Evolutionary conservation across 75 land plant species (phyloP).

Genomic region (Picea glauca): DNA sequence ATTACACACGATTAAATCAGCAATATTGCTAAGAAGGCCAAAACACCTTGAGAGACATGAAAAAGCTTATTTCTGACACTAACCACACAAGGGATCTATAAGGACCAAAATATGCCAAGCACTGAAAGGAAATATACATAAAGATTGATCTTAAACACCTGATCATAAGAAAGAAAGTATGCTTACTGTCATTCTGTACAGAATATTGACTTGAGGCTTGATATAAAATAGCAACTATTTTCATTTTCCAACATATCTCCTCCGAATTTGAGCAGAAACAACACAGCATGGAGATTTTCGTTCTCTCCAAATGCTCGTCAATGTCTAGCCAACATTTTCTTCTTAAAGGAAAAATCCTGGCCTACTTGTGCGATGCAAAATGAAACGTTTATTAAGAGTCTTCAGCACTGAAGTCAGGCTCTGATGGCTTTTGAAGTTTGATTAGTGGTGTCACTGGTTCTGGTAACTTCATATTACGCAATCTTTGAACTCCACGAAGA

Average conservation of each 20-base stretch:
- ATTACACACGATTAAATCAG: background rate
- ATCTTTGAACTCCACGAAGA: conserved; percentile 38
- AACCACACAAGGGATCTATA: background rate
- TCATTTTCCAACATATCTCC: background rate
- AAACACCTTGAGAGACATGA: background rate
- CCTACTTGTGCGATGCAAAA: background rate
- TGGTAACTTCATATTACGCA: conserved; percentile 10
- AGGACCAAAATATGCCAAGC: background rate
- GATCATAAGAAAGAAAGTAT: background rate
- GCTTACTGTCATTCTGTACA: background rate
- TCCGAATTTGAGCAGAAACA: background rate
- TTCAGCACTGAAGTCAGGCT: conserved; percentile 51
- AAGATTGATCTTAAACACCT: background rate
- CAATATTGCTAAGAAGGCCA: background rate
- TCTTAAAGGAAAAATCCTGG: background rate
- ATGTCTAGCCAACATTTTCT: background rate
- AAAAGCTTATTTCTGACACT: background rate
- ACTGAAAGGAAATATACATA: background rate
- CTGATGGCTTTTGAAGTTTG: conserved; percentile 45
- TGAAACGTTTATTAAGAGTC: background rate
- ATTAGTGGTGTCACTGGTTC: background rate
- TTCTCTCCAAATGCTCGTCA: background rate
- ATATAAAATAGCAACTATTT: background rate
- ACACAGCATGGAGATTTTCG: background rate
- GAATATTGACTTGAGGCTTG: background rate